phyloP scores from a whole-genome alignment of 345 rosid genomes.

The Euphorbia peplus region DNA sequence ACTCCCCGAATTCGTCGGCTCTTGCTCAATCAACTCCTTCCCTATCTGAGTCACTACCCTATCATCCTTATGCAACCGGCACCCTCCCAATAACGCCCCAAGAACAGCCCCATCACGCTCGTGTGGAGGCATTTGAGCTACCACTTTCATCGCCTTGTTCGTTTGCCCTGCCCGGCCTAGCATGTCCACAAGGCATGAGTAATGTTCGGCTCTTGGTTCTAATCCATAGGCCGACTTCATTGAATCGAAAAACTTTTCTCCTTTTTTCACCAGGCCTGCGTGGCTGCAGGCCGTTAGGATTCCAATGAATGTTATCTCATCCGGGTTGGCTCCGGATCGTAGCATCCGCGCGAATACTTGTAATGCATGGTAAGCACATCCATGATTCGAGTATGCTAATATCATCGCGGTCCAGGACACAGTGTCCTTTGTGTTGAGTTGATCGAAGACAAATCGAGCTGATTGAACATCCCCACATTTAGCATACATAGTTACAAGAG shows the following conservation, averaged over 20 bases:
- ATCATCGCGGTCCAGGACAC: constrained; percentile 44
- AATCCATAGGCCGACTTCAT: constrained; percentile 32
- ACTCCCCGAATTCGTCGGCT: constrained; percentile 28
- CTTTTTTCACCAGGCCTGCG: constrained; percentile 36
- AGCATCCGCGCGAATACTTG: constrained; percentile 35
- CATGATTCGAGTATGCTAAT: constrained; percentile 44
- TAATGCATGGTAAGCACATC: constrained; percentile 30
- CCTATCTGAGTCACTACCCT: constrained; percentile 28
- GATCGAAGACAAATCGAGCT: constrained; percentile 32
- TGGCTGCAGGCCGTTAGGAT: constrained; percentile 42
- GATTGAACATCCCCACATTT: constrained; percentile 33
- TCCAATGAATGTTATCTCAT: constrained; percentile 39
- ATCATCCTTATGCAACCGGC: constrained; percentile 31
- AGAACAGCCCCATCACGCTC: constrained; percentile 35
- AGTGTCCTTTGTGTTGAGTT: constrained; percentile 33
- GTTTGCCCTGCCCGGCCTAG: constrained; percentile 39
- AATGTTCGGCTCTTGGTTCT: constrained; percentile 39
- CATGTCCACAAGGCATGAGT: constrained; percentile 43
- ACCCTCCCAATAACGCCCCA: constrained; percentile 40
- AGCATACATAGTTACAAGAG: constrained; percentile 37
- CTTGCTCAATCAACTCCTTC: constrained; percentile 28
- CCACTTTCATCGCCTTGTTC: constrained; percentile 32
- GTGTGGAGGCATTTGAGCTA: constrained; percentile 26
- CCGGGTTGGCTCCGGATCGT: constrained; percentile 34
- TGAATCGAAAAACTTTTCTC: constrained; percentile 27